Conservation (phyloP, 2,329 filamentous ascomycete species). For the Xylaria sp. region DNA sequence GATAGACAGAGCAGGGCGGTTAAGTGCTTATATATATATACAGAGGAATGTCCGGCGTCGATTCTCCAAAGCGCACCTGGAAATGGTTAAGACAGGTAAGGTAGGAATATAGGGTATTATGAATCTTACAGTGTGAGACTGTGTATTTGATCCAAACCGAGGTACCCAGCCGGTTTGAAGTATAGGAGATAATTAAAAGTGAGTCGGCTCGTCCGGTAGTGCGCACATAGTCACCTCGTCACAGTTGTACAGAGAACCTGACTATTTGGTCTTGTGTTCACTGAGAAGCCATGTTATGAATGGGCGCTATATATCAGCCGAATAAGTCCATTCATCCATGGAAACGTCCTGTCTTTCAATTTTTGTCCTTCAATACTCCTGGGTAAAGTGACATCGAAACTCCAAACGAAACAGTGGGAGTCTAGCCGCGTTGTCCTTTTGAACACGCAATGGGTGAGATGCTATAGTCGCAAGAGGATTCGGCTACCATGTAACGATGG, state of each 20-base stretch:
- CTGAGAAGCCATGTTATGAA: background rate
- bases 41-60: background rate
- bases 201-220: background rate
- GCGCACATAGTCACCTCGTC: background rate
- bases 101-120: background rate
- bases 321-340: slow-evolving; percentile 5
- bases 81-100: background rate
- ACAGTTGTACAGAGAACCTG: background rate
- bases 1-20: background rate
- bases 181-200: background rate
- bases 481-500: background rate
- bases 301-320: background rate
- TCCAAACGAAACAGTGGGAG: background rate
- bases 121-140: background rate
- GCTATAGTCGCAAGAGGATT: background rate
- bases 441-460: background rate
- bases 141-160: background rate
- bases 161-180: background rate
- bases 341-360: background rate
- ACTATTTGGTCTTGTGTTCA: background rate
- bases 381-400: background rate
- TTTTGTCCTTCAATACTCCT: background rate
- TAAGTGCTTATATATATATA: background rate
- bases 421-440: background rate
- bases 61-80: background rate